Base-by-base conservation (phyloP, 2,329 filamentous ascomycete species). In the Cadophora sp. region DNA sequence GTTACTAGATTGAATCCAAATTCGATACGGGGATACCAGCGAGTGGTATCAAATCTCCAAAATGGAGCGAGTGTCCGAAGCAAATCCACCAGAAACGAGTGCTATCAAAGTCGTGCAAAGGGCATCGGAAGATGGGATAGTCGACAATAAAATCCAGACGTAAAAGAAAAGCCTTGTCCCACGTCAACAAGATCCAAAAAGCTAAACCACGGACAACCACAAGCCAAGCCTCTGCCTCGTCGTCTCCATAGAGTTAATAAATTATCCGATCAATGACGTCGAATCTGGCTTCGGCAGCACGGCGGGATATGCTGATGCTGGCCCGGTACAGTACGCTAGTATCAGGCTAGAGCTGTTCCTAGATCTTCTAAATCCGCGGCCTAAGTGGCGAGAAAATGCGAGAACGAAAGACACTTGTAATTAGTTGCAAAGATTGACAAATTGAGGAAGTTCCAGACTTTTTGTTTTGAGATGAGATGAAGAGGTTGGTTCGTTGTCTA, bases 181-280 rank as follows among this genome's bases (percentile, higher is more conserved):
- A 64, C 59, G 59, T 68, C 60, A 70, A 66, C 53, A 43, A 12
- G 40, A 16, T 14, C 43, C 43, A 46, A 66, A 26, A 46, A 26
- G 27, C 62, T 56, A 64, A 61, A 50, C 48, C 26, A n/a, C 46
- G 16, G 14, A 40, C n/a, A 16, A 34, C 14, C 16, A 11, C 43
- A 7, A 29, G 40, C 55, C 31, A 11, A 58, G 31, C 31, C 11
- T 31, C 31, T 26, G 34, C 43, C 43, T 58, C 43, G 64, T 66
- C 60, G 67, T 60, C 50, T 29, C 59, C 60, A 64, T 62, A 66
- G 46, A 26, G 27, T 27, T 46, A 34, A 64, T 26, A 19, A 19
- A 37, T 7, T 37, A 24, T 26, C 40, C 27, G 37, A 43, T 43
- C 24, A 29, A 62, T 62, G 59, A 62, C 59, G 59, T 62, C 55